Percentiles rank a stretch among this genome's conserved stretches.
Conservation (phyloP, 192 early-diverging fungal genomes). For the Coemansia sp. region DNA sequence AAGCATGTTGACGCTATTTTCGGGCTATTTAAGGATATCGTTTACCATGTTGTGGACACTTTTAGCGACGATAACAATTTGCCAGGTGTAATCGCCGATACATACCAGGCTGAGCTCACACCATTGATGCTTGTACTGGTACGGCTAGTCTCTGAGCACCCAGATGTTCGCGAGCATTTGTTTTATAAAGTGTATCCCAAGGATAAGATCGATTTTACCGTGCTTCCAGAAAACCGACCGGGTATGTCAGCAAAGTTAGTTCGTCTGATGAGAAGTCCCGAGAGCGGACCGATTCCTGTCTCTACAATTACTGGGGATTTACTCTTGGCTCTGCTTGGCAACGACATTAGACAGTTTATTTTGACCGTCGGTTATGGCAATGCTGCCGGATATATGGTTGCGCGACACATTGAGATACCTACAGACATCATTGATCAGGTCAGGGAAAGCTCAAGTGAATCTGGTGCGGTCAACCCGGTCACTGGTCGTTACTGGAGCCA, state of each 20-base stretch:
- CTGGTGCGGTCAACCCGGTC: conserved; percentile 75
- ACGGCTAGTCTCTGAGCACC: conserved; percentile 33
- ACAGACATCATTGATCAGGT: conserved; percentile 39
- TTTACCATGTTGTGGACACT: conserved; percentile 6
- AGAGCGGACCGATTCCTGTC: conserved; percentile 38
- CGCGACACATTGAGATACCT: conserved; percentile 62
- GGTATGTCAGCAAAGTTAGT: conserved; percentile 34
- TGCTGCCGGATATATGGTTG: conserved; percentile 86
- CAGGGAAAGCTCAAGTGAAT: background rate
- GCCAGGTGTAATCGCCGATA: background rate
- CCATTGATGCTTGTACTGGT: conserved; percentile 40
- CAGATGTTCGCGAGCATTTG: conserved; percentile 20
- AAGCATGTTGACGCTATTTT: conserved; percentile 15
- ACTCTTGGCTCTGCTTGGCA: conserved; percentile 32
- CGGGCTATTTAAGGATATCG: conserved; percentile 9
- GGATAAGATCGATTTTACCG: conserved; percentile 11
- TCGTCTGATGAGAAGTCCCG: conserved; percentile 32
- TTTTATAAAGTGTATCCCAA: conserved; percentile 30
- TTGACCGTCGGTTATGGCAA: conserved; percentile 85
- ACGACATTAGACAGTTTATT: conserved; percentile 50
- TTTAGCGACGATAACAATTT: background rate
- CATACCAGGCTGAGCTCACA: conserved; percentile 24
- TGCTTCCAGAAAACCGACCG: conserved; percentile 37
- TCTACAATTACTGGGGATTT: conserved; percentile 38
- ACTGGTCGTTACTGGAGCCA: conserved; percentile 71